Conservation (phyloP, 169 alveolate genomes). For the Eimeria falciformis region DNA sequence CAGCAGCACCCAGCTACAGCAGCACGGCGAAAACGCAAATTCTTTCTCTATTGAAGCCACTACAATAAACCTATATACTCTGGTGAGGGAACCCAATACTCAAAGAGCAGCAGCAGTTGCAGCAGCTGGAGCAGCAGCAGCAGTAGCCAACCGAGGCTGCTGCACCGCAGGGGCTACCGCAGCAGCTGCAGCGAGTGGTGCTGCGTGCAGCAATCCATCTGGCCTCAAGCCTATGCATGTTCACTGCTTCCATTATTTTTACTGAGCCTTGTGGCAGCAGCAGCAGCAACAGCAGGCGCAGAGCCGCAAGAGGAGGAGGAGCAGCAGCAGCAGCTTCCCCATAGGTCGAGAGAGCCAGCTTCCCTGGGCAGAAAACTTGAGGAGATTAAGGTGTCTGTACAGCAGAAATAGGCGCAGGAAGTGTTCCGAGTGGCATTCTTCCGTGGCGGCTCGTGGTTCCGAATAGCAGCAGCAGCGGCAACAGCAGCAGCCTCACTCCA, state of each 20-base stretch:
- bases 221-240: constrained; percentile 72
- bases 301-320: constrained; percentile 74
- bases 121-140: constrained; percentile 73
- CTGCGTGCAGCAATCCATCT: constrained; percentile 72
- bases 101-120: constrained; percentile 47
- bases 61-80: too few species aligned
- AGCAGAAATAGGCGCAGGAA: constrained; percentile 29
- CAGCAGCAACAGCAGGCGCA: constrained; percentile 72
- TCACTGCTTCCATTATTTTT: constrained; percentile 68
- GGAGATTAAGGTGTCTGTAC: constrained; percentile 45
- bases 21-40: too few species aligned
- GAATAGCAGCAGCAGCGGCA: constrained; percentile 40
- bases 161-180: constrained; percentile 75
- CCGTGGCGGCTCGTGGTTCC: constrained; percentile 20
- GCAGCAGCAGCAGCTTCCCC: constrained; percentile 72
- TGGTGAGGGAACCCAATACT: too few species aligned
- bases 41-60: too few species aligned
- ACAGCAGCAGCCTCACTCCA: constrained; percentile 28
- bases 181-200: constrained; percentile 64
- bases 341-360: constrained; percentile 62
- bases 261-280: constrained; percentile 62
- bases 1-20: too few species aligned
- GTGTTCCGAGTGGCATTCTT: constrained; percentile 35
- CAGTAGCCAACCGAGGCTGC: too few species aligned
- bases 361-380: constrained; percentile 21